These are phyloP conservation scores for Endogone sp. DNA, from an alignment of 192 early-diverging fungal genomes.

Conservation along the genomic window DNA sequence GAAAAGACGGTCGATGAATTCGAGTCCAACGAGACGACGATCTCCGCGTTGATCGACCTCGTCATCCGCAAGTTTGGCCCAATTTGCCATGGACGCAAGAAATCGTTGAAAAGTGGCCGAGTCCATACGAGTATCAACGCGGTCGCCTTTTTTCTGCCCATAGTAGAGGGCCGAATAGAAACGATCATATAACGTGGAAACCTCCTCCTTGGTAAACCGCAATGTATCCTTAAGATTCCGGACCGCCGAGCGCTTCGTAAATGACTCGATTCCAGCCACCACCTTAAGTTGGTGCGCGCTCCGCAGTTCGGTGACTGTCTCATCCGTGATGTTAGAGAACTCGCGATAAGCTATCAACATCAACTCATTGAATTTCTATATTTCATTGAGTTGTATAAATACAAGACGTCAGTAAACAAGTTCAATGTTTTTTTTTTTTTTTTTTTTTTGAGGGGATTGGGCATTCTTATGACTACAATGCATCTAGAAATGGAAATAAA, in stretches of 20 bases:
- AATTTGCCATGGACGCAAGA: constrained; percentile 62
- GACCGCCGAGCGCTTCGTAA: constrained; percentile 86
- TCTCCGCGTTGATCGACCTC: constrained; percentile 4
- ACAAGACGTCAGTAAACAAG: no score
- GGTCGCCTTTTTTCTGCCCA: constrained; percentile 27
- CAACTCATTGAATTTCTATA: constrained; percentile 82
- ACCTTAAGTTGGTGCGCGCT: constrained; percentile 85
- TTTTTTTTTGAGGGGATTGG: no score
- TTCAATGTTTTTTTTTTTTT: no score
- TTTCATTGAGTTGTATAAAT: constrained; percentile 23
- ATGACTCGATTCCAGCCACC: constrained; percentile 88
- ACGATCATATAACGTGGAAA: constrained; percentile 84
- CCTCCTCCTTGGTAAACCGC: constrained; percentile 82
- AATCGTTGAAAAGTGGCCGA: constrained; percentile 74
- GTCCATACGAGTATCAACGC: constrained; percentile 54
- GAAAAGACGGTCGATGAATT: constrained; percentile 22
- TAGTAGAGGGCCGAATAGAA: constrained; percentile 82
- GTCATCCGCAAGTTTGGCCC: constrained; percentile 43
- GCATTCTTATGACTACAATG: no score
- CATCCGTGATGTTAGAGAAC: constrained; percentile 77
- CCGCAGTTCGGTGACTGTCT: constrained; percentile 72
- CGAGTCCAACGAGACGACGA: constrained; percentile 1
- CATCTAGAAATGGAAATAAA: no score
- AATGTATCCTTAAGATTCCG: constrained; percentile 71
- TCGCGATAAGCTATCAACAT: constrained; percentile 88